Evolutionary conservation across 192 early-diverging fungal species (phyloP).

Genomic region (Anaeromyces robustus): DNA sequence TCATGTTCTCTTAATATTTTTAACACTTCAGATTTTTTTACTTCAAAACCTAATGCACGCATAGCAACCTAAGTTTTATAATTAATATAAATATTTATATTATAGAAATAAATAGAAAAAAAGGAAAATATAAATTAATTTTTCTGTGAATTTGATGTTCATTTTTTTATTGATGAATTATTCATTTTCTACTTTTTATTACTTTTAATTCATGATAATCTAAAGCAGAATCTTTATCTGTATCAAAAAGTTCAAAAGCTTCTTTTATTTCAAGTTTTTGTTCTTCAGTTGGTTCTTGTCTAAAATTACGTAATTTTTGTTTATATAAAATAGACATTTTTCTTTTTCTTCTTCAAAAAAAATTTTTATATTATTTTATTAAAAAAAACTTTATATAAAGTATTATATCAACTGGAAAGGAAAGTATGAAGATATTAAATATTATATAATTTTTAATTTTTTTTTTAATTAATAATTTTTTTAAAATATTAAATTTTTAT

Average conservation of each 20-base stretch:
- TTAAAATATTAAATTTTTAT: too few relatives aligned
- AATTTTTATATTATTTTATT: too few relatives aligned
- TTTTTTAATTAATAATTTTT: too few relatives aligned
- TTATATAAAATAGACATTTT: background rate
- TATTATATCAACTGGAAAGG: too few relatives aligned
- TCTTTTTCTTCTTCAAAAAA: background rate
- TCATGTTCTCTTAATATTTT: slow-evolving; percentile 49
- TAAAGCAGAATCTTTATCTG: slow-evolving; percentile 46
- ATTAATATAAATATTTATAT: slow-evolving; percentile 1
- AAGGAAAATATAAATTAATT: too few relatives aligned
- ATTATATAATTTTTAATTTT: too few relatives aligned
- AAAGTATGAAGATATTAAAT: too few relatives aligned
- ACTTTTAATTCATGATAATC: slow-evolving; percentile 79
- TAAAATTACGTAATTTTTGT: background rate
- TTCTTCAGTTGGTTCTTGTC: slow-evolving; percentile 45
- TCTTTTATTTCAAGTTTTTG: slow-evolving; percentile 47
- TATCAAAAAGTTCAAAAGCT: slow-evolving; percentile 44
- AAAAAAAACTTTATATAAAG: too few relatives aligned
- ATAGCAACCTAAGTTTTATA: slow-evolving; percentile 52
- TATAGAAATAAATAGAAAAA: slow-evolving; percentile 1
- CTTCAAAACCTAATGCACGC: slow-evolving; percentile 69
- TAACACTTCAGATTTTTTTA: slow-evolving; percentile 65
- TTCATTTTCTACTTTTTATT: too few relatives aligned
- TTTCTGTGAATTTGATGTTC: too few relatives aligned
- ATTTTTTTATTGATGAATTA: too few relatives aligned